Base-by-base conservation (phyloP, 163 green algal species). In the Volvox carteri region DNA sequence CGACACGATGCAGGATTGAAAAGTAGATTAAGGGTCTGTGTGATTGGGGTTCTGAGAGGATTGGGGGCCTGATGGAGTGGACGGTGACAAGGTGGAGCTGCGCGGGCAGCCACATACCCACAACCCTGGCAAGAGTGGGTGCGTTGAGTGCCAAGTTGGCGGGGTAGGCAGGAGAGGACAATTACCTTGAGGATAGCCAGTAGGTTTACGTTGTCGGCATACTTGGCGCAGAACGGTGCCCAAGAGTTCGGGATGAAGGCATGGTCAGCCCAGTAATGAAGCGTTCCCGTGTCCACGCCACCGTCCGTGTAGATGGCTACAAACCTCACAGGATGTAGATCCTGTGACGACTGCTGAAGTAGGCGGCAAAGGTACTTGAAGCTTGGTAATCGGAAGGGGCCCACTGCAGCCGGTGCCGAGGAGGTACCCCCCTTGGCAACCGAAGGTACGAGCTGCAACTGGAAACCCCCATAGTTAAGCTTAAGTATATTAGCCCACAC, bases 201-300 rank as follows among this genome's bases (percentile, higher is more conserved):
- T 14, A 65, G 1, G 62, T 78, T 77, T 21, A 86, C 60, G 42
- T 86, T 86, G 28, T 77, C 42, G 3, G 41, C 33, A 21, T 39
- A 67, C n/a, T 35, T 48, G 2, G 78, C 25, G 62, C 78, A 86
- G 78, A 77, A 86, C 16, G 78, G 78, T 1, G 78, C 78, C 78
- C 78, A 86, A 2, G 35, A n/a, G 42, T 77, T 86, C 35, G 78
- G 78, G 28, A 67, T 78, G 60, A 86, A 77, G 56, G 72, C 33
- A 42, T 86, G 60, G 78, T 86, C 78, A 19, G 78, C 78, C 78
- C 78, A 86, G 41, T 86, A 86, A 60, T 78, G 60, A 8, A 50
- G 6, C 6, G 12, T 33, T 18, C 78, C 78, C 28, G n/a, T 28
- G 28, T 86, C 78, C 9, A 86, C 58, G 42, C 78, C 78, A 5